phyloP scores from a whole-genome alignment of 169 alveolate species.

The Neospora caninum region DNA sequence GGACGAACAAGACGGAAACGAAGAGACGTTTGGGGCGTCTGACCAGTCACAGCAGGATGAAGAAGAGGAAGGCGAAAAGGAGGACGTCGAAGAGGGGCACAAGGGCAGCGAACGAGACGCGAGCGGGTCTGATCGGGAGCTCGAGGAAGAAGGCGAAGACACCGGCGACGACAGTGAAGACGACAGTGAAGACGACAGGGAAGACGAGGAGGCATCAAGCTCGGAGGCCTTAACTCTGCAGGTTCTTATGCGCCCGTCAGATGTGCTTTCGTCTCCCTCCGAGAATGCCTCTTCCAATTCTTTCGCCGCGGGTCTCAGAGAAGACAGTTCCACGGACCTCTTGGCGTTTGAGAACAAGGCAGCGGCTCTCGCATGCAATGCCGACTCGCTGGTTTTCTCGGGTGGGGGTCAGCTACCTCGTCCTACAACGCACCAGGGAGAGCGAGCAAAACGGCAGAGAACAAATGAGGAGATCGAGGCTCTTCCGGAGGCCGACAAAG shows the following conservation, averaged over 20 bases:
- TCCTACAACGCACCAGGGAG: too few species aligned
- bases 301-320: background rate
- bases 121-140: too few species aligned
- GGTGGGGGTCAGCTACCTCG: background rate
- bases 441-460: too few species aligned
- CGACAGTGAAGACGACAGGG: background rate
- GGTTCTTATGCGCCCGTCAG: background rate
- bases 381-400: background rate
- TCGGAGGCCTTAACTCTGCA: background rate
- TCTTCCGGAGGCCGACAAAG: too few species aligned
- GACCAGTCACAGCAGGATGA: background rate
- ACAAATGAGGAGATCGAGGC: too few species aligned
- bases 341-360: background rate
- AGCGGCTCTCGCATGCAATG: background rate
- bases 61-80: conserved; percentile 6
- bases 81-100: background rate
- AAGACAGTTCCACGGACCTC: background rate
- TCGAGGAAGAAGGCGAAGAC: background rate
- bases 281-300: background rate
- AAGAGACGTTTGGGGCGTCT: too few species aligned
- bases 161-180: background rate
- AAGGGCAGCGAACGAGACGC: too few species aligned
- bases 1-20: background rate
- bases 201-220: background rate
- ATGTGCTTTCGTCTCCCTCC: background rate